Base-by-base conservation (phyloP, 768 basidiomycete genomes). In the Chlorophyllum brunneum region DNA sequence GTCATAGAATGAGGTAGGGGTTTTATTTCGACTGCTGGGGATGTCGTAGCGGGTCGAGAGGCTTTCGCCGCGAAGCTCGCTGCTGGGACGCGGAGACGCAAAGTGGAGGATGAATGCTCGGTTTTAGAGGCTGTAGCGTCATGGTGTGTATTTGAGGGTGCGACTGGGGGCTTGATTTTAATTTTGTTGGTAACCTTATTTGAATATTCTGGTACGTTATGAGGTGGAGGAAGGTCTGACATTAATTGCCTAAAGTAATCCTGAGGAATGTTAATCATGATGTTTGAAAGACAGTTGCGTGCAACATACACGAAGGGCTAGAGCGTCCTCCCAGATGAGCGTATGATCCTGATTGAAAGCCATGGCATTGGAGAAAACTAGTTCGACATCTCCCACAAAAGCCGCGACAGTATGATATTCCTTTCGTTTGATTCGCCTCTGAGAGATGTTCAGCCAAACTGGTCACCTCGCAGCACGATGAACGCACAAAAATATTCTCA, bases 311-410 rank as follows among this genome's bases (percentile, higher is more conserved):
- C 82, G 75, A 22, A 93, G 77, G 2, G 71, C 66, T 16, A 76
- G 63, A 16, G 91, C 89, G 59, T 91, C 88, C 59, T 88, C 82
- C 85, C 88, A 92, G 24, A 93, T 88, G 50, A 69, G 77, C 23
- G 86, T 90, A 61, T 87, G 83, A 24, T 95, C 93, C 61, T 81
- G 83, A 59, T 98, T 98, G 70, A 94, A 98, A 52, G 78, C 69
- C 65, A 91, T 75, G 8, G 93, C 95, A 64, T 98, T 98, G 5
- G 82, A 79, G 68, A 94, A 95, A 22, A 98, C 87, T 36, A 94
- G 78, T 60, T 94, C 91, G 11, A 95, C 86, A 54, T 98, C 95
- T 7, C 80, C 81, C 38, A 86, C 85, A 61, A 95, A 95, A 22
- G 87, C 85, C 3, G 77, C 72, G 4, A 80, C 70, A 2, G 74